Evolutionary conservation across 2,329 filamentous ascomycete genomes (phyloP), one percentile per base, ranked within the genome.

Genomic region (Penicillium sp.): DNA sequence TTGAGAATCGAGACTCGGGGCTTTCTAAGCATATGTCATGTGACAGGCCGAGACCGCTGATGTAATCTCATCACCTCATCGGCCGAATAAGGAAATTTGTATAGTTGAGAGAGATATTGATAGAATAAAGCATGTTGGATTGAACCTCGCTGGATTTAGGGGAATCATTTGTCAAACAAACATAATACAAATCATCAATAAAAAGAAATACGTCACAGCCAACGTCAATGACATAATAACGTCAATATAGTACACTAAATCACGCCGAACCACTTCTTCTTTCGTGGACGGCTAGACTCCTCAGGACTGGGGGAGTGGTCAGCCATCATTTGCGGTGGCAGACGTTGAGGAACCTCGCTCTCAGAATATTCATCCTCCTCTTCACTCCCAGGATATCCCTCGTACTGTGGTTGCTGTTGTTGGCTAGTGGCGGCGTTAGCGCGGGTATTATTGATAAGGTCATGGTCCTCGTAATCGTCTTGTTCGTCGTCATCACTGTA

Each of bases 261-360:
- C 56, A 65, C 43, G 10, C 64, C 52, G 54, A 73, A 69, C 70
- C 70, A 73, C 59, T 70, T 72, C 62, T 70, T 72, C 61, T 67
- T 70, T 41, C 64, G 67, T 30, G 59, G 63, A 42, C 61, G 62
- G 37, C 35, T 55, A 46, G 52, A 54, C 44, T 58, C 56, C n/a
- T 54, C 51, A 14, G 45, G n/a, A n/a, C 19, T 31, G n/a, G 37
- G 22, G 3, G 38, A 50, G 4, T 54, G 50, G 19, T 55, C 57
- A 26, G 50, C 46, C 9, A 60, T 38, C 17, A 53, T 51, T 6
- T 61, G 48, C 4, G 37, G 47, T 6, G 59, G 58, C 12, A 57
- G 35, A 22, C 58, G 56, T 30, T 63, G 61, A 36, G 61, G 58
- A 10, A 62, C 59, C 19, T 60, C 55, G 19, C 45, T 56, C 16